These are phyloP conservation scores for Coniophora puteana DNA, from an alignment of 1,284 basidiomycete genomes.

Conservation along the genomic window DNA sequence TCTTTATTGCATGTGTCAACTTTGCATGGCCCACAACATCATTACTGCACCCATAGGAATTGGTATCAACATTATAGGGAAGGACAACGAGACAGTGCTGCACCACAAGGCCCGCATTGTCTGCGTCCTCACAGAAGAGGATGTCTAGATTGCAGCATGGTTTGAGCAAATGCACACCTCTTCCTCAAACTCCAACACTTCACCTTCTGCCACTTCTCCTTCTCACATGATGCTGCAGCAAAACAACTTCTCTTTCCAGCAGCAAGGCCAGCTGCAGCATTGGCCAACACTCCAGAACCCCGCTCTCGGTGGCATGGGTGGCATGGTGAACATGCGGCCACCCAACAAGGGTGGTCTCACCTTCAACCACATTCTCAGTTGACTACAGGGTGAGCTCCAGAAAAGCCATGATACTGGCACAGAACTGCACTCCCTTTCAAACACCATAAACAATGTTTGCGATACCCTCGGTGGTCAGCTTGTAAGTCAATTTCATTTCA, in stretches of 20 bases:
- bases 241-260: constrained; percentile 34
- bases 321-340: constrained; percentile 64
- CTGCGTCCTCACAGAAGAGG: constrained; percentile 85
- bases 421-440: constrained; percentile 79
- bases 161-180: constrained; percentile 46
- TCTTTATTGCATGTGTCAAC: no score
- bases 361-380: constrained; percentile 79
- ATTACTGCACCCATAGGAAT: constrained; percentile 81
- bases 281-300: constrained; percentile 54
- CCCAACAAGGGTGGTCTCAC: constrained; percentile 77
- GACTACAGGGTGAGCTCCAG: constrained; percentile 85
- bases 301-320: constrained; percentile 66
- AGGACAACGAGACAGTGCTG: constrained; percentile 97
- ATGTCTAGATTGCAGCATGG: constrained; percentile 68
- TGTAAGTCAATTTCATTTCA: no score
- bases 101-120: constrained; percentile 97
- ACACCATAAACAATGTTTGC: constrained; percentile 88
- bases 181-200: constrained; percentile 12
- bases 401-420: constrained; percentile 93
- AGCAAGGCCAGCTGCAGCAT: constrained; percentile 39
- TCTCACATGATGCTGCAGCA: constrained; percentile 24
- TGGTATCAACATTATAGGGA: constrained; percentile 99
- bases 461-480: constrained; percentile 93
- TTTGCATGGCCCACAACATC: no score
- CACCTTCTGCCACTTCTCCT: constrained; percentile 19